phyloP scores from a whole-genome alignment of 805 yeast genomes.

The Cyberlindnera euphorbiiphila region DNA sequence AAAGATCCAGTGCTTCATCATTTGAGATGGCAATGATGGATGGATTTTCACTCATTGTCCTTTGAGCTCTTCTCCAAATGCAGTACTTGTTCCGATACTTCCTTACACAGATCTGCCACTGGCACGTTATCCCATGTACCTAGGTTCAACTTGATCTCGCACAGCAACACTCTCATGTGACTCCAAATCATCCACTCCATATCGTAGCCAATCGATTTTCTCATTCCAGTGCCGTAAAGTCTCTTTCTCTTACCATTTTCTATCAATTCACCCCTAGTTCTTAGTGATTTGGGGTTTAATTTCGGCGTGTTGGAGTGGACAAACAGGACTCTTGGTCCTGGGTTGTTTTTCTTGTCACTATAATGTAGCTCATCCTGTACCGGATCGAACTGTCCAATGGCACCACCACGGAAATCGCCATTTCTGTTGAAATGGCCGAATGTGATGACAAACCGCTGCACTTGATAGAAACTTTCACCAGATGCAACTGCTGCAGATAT shows the following conservation, averaged over 20 bases:
- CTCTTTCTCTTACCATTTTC: conserved; percentile 10
- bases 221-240: conserved; percentile 14
- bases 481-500: conserved; percentile 56
- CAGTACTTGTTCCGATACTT: conserved; percentile 4
- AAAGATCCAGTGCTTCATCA: no score
- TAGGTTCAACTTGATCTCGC: conserved; percentile 40
- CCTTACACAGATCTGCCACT: conserved; percentile 11
- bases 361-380: conserved; percentile 42
- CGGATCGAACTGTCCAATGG: conserved; percentile 73
- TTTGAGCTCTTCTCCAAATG: conserved; percentile 3
- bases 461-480: conserved; percentile 46
- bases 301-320: conserved; percentile 32
- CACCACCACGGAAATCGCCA: conserved; percentile 51
- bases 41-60: conserved; percentile 6
- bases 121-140: conserved; percentile 33
- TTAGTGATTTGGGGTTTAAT: conserved; percentile 29
- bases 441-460: conserved; percentile 33
- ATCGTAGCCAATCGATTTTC: conserved; percentile 43
- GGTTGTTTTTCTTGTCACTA: conserved; percentile 5
- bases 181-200: conserved; percentile 51
- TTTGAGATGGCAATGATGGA: no score
- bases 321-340: conserved; percentile 7
- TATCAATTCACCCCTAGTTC: neutral
- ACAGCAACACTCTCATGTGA: conserved; percentile 45
- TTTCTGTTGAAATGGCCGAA: conserved; percentile 36